Evolutionary conservation across 257 asterid species (phyloP), one percentile per base, ranked within the genome.

Genomic region (Plantago ovata): DNA sequence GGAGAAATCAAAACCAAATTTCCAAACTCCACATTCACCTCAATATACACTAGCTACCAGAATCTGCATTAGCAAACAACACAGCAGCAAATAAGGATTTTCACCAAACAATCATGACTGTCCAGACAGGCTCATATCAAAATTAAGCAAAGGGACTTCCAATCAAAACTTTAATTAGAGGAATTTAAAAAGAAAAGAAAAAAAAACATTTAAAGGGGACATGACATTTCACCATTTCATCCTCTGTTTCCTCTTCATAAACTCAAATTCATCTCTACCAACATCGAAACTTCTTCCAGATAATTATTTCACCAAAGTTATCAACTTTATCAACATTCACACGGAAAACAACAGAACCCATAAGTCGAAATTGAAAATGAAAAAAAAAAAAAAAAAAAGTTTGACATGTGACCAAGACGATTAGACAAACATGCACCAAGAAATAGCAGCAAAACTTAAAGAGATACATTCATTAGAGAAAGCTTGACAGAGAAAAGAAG

Each of bases 31-130:
- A 36, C 20, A 12, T 54, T 40, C 42, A 15, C 24, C 36, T 52
- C 41, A 36, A 67, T 38, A 13, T n/a, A 60, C 47, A 49, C 58
- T 16, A 64, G 38, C 39, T 62, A 54, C 51, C 53, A 22, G 61
- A 70, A 67, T 58, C 73, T 61, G 77, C 64, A 20, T 45, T 12
- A 71, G 42, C 24, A 52, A 58, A 53, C 55, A 53, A 52, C 61
- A 53, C 55, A 53, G 66, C 40, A 51, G 19, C 39, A 24, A 53
- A 42, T 10, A n/a, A 50, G 50, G 38, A 50, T 59, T 28, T 21
- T 14, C 43, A 71, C 38, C 44, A 67, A 48, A 43, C 24, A 55
- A 11, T 50, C 11, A 52, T 32, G 36, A 62, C 32, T 13, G 38
- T 23, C 16, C 68, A 18, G 19, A 38, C 41, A 24, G 10, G 38